Evolutionary conservation across 805 yeast species (phyloP), one percentile per base, ranked within the genome.

Genomic region (Starmerella apis): DNA sequence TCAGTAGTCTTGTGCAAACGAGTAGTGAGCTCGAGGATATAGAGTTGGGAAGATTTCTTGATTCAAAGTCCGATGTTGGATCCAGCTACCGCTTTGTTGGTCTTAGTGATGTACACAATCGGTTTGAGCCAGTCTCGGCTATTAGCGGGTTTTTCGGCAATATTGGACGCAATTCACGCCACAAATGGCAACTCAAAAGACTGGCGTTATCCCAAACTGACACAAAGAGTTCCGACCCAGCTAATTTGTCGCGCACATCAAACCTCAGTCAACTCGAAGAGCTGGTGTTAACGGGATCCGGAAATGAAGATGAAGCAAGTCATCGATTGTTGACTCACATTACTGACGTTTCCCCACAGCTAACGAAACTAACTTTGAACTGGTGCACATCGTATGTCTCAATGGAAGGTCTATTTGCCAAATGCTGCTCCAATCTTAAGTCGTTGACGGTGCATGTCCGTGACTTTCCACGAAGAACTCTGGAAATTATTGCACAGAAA

Each of bases 11-110:
- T 23, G 53, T 50, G 4, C 46, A 45, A 24, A 41, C 47, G 19
- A 38, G 51, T n/a, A 35, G 22, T n/a, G 47, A 43, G 23, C 48
- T 62, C 16, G 49, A 55, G 47, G 56, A 57, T 13, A 25, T 62
- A 6, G 46, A 50, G 43, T 52, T 62, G 13, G 49, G 57, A 19
- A 52, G 62, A 28, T 56, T 48, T 24, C 47, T 61, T 16, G 56
- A 56, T 44, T 41, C 47, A 13, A 55, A 59, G 47, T 46, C 41
- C 11, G 56, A 56, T 32, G 58, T 60, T 3, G 65, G 65, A 22
- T 61, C 64, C 16, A 55, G 64, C 37, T 62, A 56, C 39, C 56
- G 61, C 13, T 62, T 62, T 51, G 58, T 56, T 14, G 62, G 59
- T 2, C 42, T 48, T 47, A 47, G 57, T 50, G 53, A 55, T 51